These are phyloP conservation scores for Corymbia maculata DNA, from an alignment of 345 rosid species.

Conservation along the genomic window DNA sequence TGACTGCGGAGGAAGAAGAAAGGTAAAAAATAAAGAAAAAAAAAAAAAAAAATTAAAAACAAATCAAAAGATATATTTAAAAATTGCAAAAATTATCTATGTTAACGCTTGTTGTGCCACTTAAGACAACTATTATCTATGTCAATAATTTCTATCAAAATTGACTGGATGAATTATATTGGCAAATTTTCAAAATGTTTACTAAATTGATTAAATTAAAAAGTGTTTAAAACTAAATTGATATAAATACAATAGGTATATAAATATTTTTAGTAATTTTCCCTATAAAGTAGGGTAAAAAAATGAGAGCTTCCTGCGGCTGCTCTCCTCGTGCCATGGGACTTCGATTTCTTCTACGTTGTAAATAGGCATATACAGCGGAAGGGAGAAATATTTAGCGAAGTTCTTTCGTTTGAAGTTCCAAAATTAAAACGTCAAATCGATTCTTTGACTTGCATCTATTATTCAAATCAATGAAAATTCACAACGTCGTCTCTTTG, in stretches of 20 bases:
- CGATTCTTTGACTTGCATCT: not conserved
- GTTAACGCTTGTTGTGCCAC: not conserved
- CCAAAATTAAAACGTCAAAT: not conserved
- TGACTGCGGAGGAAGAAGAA: not conserved
- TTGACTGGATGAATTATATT: not conserved
- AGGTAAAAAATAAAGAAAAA: accelerated
- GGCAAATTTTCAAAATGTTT: too few relatives aligned
- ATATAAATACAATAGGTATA: too few relatives aligned
- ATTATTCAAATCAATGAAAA: not conserved
- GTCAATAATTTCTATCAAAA: accelerated
- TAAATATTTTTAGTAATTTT: too few relatives aligned
- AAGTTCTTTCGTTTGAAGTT: not conserved
- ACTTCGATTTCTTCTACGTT: not conserved
- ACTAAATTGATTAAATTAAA: not conserved
- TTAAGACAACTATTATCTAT: not conserved
- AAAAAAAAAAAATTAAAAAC: too few relatives aligned
- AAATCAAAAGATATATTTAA: too few relatives aligned
- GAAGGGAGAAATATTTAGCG: not conserved
- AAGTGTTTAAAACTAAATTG: not conserved
- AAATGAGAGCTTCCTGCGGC: not conserved
- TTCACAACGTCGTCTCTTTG: not conserved
- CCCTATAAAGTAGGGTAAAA: not conserved
- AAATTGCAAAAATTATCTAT: too few relatives aligned
- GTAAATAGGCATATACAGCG: not conserved
- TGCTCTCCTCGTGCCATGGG: not conserved